These are phyloP conservation scores for Chlorociboria aeruginascens DNA, from an alignment of 495 filamentous ascomycete genomes.

Conservation along the genomic window DNA sequence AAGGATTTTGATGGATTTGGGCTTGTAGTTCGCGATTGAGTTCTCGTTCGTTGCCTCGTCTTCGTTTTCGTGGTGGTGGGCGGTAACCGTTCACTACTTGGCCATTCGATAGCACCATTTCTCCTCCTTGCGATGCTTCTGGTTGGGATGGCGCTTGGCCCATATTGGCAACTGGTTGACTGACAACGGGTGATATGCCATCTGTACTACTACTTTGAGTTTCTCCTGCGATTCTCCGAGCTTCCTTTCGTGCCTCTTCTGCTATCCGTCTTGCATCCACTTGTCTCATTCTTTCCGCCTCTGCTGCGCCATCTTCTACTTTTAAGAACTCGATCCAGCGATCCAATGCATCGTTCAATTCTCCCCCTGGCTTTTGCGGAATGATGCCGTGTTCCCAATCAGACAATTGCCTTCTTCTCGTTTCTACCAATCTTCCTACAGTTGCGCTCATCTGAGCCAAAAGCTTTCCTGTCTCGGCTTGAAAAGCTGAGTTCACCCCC, in stretches of 20 bases:
- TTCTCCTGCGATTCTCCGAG: constrained; percentile 18
- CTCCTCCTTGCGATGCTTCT: constrained; percentile 4
- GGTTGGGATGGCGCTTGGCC: constrained; percentile 3
- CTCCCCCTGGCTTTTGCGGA: constrained; percentile 17
- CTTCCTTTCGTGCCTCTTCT: constrained; percentile 18
- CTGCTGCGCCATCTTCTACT: constrained; percentile 17
- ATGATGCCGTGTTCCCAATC: constrained; percentile 21
- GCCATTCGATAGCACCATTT: constrained; percentile 12
- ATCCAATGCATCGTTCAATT: constrained; percentile 16
- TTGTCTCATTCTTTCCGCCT: constrained; percentile 19
- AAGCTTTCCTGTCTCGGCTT: constrained; percentile 17
- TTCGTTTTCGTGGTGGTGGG: constrained; percentile 11
- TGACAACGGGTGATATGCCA: no score
- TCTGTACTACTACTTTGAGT: no score
- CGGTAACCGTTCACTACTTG: constrained; percentile 15
- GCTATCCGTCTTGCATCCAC: constrained; percentile 14
- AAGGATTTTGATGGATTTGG: constrained; percentile 3
- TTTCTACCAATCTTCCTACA: constrained; percentile 17
- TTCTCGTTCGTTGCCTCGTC: constrained; percentile 12
- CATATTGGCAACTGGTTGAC: constrained; percentile 1
- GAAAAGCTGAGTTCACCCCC: constrained; percentile 17
- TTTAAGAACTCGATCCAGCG: constrained; percentile 19
- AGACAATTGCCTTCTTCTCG: constrained; percentile 16
- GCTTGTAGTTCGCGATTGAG: constrained; percentile 12
- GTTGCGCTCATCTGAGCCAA: constrained; percentile 21